Evolutionary conservation across 805 yeast genomes (phyloP), one percentile per base, ranked within the genome.

Genomic region (Naumovozyma castellii): DNA sequence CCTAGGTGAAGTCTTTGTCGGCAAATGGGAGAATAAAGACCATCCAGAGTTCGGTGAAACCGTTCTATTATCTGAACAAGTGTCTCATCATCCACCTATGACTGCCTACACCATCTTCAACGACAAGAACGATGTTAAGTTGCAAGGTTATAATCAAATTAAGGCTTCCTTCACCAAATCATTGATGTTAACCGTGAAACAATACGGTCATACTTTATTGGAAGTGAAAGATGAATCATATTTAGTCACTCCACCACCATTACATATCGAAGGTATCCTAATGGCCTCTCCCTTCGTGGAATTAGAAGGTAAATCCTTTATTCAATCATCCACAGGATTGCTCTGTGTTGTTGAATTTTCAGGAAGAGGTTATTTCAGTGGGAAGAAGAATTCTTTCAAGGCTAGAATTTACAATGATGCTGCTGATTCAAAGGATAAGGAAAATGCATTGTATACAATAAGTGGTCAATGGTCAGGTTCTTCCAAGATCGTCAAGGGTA

Each of bases 21-120:
- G 95, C 38, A 77, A 80, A 53, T 86, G 96, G 94, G 66, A 63
- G 2, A 84, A 78, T 47, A 56, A 56, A 35, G 57, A 73, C 14
- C 74, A 69, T 31, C 59, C 66, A 6, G 67, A 65, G 42, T 61
- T 74, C n/a, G 95, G 94, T 29, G 92, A 84, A 45, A 83, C 95
- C 16, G 64, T 76, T 13, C 68, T 88, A 56, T 65, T 85, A 39
- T 76, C 88, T 45, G 97, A 90, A 64, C 97, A 90, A 65, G 96
- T 90, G 12, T 78, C 87, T 45, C 97, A 90, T 65, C 97, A 90
- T 61, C 97, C 97, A 17, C 97, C 97, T n/a, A 78, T 84, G 25
- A 87, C 97, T 12, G 96, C 90, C 4, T 90, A 87, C 58, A 75
- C 87, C 32, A 74, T 90, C 42, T 66, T 74, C 55, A 86, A 86